Evolutionary conservation across 2,329 filamentous ascomycete genomes (phyloP).

Genomic region (Xylaria arbuscula): DNA sequence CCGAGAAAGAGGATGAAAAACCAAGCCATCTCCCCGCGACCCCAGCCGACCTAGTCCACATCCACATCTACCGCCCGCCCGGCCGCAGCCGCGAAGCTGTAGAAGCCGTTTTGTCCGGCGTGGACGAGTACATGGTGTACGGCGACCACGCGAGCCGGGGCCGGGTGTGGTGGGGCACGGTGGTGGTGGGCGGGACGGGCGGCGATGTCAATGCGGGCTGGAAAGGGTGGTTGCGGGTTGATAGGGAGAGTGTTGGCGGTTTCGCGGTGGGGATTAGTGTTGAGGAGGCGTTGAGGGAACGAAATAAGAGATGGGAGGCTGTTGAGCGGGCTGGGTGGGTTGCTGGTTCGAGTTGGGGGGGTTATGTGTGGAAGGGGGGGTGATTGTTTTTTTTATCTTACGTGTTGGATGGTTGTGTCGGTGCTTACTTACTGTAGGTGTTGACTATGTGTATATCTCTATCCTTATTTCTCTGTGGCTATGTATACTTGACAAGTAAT

Average conservation of each 20-base stretch:
- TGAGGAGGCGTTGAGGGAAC: slow-evolving; percentile 59
- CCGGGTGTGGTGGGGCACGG: slow-evolving; percentile 68
- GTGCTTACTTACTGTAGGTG: no score
- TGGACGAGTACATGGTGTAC: slow-evolving; percentile 64
- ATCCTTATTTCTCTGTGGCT: no score
- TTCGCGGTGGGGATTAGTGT: slow-evolving; percentile 56
- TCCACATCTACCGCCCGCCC: slow-evolving; percentile 61
- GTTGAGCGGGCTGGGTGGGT: slow-evolving; percentile 60
- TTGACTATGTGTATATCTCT: no score
- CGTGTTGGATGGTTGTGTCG: no score
- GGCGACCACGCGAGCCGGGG: slow-evolving; percentile 55
- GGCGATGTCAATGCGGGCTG: slow-evolving; percentile 55
- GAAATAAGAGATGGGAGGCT: slow-evolving; percentile 53
- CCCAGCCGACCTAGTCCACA: slow-evolving; percentile 58
- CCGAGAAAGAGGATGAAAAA: not conserved
- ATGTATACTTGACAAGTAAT: no score
- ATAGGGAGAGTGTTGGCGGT: slow-evolving; percentile 55
- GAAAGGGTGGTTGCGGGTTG: slow-evolving; percentile 66
- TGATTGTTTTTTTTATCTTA: no score
- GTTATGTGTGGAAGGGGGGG: slow-evolving; percentile 55
- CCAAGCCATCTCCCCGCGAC: slow-evolving; percentile 39
- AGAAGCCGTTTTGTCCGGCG: slow-evolving; percentile 54
- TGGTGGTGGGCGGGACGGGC: slow-evolving; percentile 60
- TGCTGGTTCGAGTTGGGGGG: slow-evolving; percentile 62
- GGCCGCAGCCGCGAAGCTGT: slow-evolving; percentile 47